Evolutionary conservation across 352 stramenopile genomes (phyloP), one percentile per base, ranked within the genome.

Genomic region (Globisporangium echinulatum): DNA sequence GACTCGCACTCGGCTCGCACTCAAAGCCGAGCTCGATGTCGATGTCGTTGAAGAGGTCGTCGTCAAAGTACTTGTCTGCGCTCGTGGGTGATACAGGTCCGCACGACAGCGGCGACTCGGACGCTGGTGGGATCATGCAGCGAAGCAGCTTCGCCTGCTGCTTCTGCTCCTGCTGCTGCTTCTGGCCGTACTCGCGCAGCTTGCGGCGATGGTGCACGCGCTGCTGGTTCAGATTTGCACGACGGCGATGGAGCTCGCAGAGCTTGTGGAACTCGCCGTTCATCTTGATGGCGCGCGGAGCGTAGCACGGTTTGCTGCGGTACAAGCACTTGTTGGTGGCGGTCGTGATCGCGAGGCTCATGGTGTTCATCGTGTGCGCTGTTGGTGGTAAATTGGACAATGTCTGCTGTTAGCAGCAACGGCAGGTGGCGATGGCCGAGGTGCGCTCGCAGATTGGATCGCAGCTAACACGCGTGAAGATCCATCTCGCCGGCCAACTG

Each of bases 201-300:
- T 90, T 90, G 55, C 81, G 78, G 62, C 83, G 83, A 54, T 86
- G 82, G 67, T 94, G 80, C 8, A 91, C 73, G 19, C 84, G 82
- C 8, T 82, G 81, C 64, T 94, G 85, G 64, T 89, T 91, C 57
- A 79, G 79, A 64, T 94, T 94, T 54, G 85, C 85, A 43, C 86
- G 86, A 61, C 87, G 78, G 3, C 85, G 81, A 66, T 94, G 85
- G 69, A 88, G 81, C 63, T 94, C 83, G 66, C 85, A 94, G 64
- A 94, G 71, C 48, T 87, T 90, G 72, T 94, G 85, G 48, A 83
- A 73, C 53, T 89, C 82, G 25, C 85, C 85, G 59, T 94, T 90
- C 66, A 81, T 81, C 61, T 94, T 94, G 53, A 85, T 75, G 52
- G 82, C 85, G 47, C 85, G 85, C 47, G 77, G 60, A 64, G 92